phyloP scores from a whole-genome alignment of 139 green algal species.

The Chlorella sp. region DNA sequence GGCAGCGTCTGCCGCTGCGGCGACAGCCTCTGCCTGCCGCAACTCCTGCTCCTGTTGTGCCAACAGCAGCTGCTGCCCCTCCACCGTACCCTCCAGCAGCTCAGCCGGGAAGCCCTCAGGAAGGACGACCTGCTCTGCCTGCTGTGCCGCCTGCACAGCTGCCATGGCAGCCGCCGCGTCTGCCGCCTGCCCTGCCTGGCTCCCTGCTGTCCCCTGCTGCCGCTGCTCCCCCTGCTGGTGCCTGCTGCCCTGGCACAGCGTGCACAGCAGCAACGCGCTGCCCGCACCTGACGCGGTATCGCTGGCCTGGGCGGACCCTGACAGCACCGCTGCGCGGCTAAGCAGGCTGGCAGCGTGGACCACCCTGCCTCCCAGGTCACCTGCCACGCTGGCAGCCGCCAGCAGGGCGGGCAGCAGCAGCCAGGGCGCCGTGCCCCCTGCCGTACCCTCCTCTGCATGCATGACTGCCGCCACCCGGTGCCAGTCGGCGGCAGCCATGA shows the following conservation, averaged over 20 bases:
- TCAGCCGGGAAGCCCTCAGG: slow-evolving; percentile 13
- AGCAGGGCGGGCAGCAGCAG: slow-evolving; percentile 34
- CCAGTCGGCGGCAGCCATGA: slow-evolving; percentile 38
- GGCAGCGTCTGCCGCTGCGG: background rate
- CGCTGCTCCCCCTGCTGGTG: background rate
- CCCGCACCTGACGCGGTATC: background rate
- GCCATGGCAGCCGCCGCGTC: background rate
- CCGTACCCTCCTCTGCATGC: background rate
- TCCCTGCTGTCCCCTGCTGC: background rate
- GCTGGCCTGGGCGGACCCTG: background rate
- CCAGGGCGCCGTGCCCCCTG: slow-evolving; percentile 11
- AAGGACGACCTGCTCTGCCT: slow-evolving; percentile 10
- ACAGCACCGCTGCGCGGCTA: background rate
- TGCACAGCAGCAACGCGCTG: slow-evolving; percentile 4
- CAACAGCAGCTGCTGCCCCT: slow-evolving; percentile 31
- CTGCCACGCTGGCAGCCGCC: background rate
- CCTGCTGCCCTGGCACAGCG: slow-evolving; percentile 9
- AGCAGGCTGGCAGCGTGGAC: slow-evolving; percentile 26
- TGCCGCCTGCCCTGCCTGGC: background rate
- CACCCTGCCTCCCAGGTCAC: slow-evolving; percentile 1
- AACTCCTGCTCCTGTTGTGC: slow-evolving; percentile 21
- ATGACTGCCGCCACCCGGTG: background rate
- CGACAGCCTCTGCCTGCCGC: background rate
- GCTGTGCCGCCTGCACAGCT: background rate
- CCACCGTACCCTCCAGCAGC: slow-evolving; percentile 20